Base-by-base conservation (phyloP, 805 yeast genomes). In the Saccharomycopsis amapae region DNA sequence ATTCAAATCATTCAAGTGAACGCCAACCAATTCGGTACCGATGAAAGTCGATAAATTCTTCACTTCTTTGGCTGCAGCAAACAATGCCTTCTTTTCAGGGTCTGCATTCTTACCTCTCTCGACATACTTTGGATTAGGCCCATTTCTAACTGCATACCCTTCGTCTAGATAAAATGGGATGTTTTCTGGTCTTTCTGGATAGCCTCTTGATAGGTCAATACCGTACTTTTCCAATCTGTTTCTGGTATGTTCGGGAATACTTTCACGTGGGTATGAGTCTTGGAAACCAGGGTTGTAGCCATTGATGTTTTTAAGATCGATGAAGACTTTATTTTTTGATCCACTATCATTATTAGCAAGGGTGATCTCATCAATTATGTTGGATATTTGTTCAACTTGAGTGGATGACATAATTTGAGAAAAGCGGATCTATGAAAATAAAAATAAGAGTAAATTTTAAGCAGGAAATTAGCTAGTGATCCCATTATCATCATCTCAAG, bases 1-100 rank as follows among this genome's bases (percentile, higher is more conserved):
- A 33, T 57, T 63, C 48, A 71, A 56, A 28, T 67, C 69, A 5
- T 61, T 58, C 34, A 71, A 57, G 53, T 71, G 72, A 32, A 71
- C 53, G 10, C 76, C 76, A 34, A 65, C 62, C 49, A 71, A 64
- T 50, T 71, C 76, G 13, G 76, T 71, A 38, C 78, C 78, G 51
- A 71, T 58, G 50, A 67, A 63, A 44, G 65, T 65, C 45, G 75
- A 66, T 50, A 71, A 58, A 47, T 71, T 50, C 31, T 53, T 63
- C 23, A 71, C 72, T 48, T 65, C 61, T 26, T 57, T 59, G 28
- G 71, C 72, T 30, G 72, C 73, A 7, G 62, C 60, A 24, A 69
- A 60, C 23, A 69, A 56, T 1, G 67, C 65, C 50, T 59, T 65
- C 57, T 63, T 66, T 36, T 61, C 62, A 6, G 63, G 64, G 49